These are phyloP conservation scores for Trichoderma koningiopsis DNA, from an alignment of 2,329 filamentous ascomycete species.

Conservation along the genomic window DNA sequence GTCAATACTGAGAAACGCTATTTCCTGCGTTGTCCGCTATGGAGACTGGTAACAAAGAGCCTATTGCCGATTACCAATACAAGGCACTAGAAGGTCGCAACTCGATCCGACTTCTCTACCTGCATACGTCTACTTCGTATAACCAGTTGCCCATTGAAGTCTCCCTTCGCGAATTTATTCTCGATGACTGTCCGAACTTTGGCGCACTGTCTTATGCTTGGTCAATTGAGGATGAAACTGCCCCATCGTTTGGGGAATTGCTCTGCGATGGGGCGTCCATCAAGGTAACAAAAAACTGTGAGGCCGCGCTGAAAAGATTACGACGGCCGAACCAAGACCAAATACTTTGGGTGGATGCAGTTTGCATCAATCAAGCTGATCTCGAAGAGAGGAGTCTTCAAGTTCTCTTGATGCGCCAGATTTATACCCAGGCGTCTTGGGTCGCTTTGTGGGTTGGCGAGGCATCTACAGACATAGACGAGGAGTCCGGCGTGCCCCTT, in stretches of 20 bases:
- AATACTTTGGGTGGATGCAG: not conserved
- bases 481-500: not conserved
- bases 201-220: conserved; percentile 1
- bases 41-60: not conserved
- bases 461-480: not conserved
- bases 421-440: not conserved
- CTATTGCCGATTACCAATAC: not conserved
- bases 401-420: not conserved
- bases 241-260: not conserved
- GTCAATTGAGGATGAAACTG: not conserved
- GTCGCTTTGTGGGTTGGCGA: conserved; percentile 9
- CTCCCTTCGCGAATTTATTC: not conserved
- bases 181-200: not conserved
- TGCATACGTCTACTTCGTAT: not conserved
- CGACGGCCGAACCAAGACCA: not conserved
- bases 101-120: conserved; percentile 1
- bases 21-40: not conserved
- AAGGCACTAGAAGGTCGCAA: not conserved
- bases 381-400: not conserved
- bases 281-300: not conserved
- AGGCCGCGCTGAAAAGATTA: conserved; percentile 3
- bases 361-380: conserved; percentile 1
- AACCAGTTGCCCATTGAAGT: not conserved
- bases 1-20: not conserved
- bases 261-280: not conserved